Percentiles rank a stretch among this genome's conserved stretches.
Evolutionary conservation across 306 rosid genomes (phyloP).

Genomic region (Prunus davidiana): DNA sequence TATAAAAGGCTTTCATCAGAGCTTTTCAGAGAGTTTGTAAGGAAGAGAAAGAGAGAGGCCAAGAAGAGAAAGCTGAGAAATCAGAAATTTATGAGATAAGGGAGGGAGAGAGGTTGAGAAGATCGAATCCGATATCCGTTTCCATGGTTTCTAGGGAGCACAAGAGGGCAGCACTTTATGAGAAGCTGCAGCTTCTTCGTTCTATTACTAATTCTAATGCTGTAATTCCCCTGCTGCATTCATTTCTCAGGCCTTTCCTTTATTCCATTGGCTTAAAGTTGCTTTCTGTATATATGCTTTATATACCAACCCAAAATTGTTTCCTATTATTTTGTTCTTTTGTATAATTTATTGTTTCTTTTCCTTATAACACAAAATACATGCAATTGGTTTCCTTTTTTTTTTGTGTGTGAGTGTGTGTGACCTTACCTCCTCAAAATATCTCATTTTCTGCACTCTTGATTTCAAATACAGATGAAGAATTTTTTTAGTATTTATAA

Average conservation of each 20-base stretch:
- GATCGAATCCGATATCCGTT: not conserved
- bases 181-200: conserved; percentile 95
- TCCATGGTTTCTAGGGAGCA: conserved; percentile 86
- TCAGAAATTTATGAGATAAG: not conserved
- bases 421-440: not conserved
- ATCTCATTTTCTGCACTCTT: not conserved
- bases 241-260: conserved; percentile 14
- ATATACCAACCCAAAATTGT: not conserved
- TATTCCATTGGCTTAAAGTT: conserved; percentile 37
- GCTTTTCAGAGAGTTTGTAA: conserved; percentile 31
- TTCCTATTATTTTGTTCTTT: not conserved
- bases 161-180: conserved; percentile 79
- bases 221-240: conserved; percentile 55
- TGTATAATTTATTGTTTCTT: not conserved
- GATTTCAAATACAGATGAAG: not conserved
- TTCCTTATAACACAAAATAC: not conserved
- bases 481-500: not conserved
- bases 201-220: conserved; percentile 93
- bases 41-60: conserved; percentile 10
- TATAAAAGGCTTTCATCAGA: conserved; percentile 44
- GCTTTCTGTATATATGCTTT: not conserved
- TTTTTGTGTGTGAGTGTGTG: not conserved
- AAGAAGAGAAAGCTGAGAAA: not conserved
- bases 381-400: not conserved
- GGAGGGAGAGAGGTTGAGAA: not conserved